Conservation (phyloP, 2,329 filamentous ascomycete species). For the Colletotrichum tofieldiae region DNA sequence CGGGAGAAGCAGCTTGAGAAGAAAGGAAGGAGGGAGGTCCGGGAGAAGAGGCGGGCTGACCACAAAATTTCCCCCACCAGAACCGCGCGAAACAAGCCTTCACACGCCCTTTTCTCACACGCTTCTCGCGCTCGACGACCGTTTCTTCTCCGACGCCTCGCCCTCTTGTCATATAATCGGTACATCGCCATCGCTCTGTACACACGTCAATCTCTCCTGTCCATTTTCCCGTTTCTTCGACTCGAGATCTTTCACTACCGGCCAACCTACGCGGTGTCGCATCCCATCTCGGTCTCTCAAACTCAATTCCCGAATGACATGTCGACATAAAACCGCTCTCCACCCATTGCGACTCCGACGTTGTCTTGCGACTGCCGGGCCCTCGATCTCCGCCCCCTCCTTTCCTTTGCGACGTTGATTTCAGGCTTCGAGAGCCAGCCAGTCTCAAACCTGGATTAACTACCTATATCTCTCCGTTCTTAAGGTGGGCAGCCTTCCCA, state of each 20-base stretch:
- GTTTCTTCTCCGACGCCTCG: conserved; percentile 29
- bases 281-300: conserved; percentile 26
- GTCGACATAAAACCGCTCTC: conserved; percentile 25
- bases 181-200: conserved; percentile 5
- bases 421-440: conserved; percentile 34
- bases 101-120: conserved; percentile 16
- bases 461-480: conserved; percentile 32
- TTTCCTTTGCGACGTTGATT: conserved; percentile 27
- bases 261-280: conserved; percentile 10
- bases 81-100: conserved; percentile 28
- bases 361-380: conserved; percentile 23
- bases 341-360: conserved; percentile 20
- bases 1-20: conserved; percentile 36
- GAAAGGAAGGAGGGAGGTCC: conserved; percentile 33
- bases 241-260: background rate
- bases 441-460: conserved; percentile 30
- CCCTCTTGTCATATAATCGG: conserved; percentile 15
- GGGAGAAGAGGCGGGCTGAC: conserved; percentile 37
- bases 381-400: conserved; percentile 1
- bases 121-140: conserved; percentile 19
- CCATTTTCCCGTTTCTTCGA: conserved; percentile 1
- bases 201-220: conserved; percentile 10
- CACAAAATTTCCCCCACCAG: conserved; percentile 29
- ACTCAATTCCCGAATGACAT: conserved; percentile 31
- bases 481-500: conserved; percentile 36